phyloP scores from a whole-genome alignment of 768 basidiomycete genomes.

The Baorangia bicolor region DNA sequence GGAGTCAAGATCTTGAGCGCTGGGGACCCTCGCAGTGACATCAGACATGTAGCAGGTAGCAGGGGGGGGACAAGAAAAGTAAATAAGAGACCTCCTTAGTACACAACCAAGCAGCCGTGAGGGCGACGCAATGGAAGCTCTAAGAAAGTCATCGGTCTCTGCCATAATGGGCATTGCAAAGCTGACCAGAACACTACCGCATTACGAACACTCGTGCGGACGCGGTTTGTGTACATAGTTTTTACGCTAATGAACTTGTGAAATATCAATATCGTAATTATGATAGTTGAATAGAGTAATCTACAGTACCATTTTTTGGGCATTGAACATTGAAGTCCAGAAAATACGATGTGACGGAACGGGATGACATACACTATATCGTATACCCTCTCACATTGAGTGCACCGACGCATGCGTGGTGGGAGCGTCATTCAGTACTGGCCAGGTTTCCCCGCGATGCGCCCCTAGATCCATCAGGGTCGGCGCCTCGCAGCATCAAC shows the following conservation, averaged over 20 bases:
- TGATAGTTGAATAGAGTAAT: constrained; percentile 4
- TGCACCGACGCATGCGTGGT: not conserved
- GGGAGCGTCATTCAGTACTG: not conserved
- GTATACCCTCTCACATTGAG: not conserved
- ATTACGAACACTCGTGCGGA: not conserved
- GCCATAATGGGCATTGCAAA: not conserved
- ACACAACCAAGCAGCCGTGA: too few relatives aligned
- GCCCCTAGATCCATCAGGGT: not conserved
- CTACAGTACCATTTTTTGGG: not conserved
- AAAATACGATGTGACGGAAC: not conserved
- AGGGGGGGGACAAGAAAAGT: too few relatives aligned
- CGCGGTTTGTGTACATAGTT: not conserved
- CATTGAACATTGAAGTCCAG: not conserved
- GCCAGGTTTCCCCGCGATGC: not conserved
- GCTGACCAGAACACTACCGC: not conserved
- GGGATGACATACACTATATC: constrained; percentile 4
- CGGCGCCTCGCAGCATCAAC: not conserved
- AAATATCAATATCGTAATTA: constrained; percentile 4
- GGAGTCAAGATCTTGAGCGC: too few relatives aligned
- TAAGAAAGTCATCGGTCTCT: not conserved
- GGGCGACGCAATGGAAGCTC: too few relatives aligned
- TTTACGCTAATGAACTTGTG: not conserved
- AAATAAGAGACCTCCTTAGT: too few relatives aligned
- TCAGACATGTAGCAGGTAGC: too few relatives aligned
- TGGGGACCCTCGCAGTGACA: too few relatives aligned